These are phyloP conservation scores for Pisolithus microcarpus DNA, from an alignment of 768 basidiomycete genomes.

Conservation along the genomic window DNA sequence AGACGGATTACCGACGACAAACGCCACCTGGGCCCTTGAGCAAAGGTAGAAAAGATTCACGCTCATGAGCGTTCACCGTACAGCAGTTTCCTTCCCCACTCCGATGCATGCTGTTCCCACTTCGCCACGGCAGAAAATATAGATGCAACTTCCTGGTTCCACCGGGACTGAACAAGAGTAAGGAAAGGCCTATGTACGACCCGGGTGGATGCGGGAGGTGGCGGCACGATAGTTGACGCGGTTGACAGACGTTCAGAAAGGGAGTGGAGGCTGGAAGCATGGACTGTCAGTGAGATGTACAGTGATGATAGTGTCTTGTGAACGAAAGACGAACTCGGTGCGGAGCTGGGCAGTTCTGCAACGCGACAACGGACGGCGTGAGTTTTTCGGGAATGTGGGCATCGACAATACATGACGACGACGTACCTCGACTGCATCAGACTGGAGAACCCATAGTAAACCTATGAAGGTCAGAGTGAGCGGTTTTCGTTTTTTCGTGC, in stretches of 20 bases:
- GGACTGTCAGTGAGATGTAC: background rate
- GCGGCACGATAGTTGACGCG: slow-evolving; percentile 39
- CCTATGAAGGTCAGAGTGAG: slow-evolving; percentile 26
- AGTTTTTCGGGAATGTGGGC: slow-evolving; percentile 1
- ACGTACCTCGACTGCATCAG: slow-evolving; percentile 52
- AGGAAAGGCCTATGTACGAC: slow-evolving; percentile 42
- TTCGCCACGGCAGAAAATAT: slow-evolving; percentile 37
- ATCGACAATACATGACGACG: background rate
- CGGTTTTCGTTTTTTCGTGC: background rate
- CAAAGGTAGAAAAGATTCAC: background rate
- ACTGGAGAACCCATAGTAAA: slow-evolving; percentile 68
- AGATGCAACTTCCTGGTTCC: slow-evolving; percentile 52
- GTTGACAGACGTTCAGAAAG: slow-evolving; percentile 47
- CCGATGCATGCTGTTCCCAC: slow-evolving; percentile 40
- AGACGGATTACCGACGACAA: too few relatives aligned
- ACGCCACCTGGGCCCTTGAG: background rate
- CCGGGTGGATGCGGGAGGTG: slow-evolving; percentile 48
- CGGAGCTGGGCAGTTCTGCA: slow-evolving; percentile 48
- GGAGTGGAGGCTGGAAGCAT: slow-evolving; percentile 35
- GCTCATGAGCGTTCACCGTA: slow-evolving; percentile 29
- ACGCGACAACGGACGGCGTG: background rate
- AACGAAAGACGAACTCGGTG: slow-evolving; percentile 40
- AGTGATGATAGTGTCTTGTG: background rate
- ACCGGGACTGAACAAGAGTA: slow-evolving; percentile 43
- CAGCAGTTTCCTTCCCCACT: slow-evolving; percentile 40